phyloP scores from a whole-genome alignment of 2,329 filamentous ascomycete genomes.

The Aureobasidium pullulans region DNA sequence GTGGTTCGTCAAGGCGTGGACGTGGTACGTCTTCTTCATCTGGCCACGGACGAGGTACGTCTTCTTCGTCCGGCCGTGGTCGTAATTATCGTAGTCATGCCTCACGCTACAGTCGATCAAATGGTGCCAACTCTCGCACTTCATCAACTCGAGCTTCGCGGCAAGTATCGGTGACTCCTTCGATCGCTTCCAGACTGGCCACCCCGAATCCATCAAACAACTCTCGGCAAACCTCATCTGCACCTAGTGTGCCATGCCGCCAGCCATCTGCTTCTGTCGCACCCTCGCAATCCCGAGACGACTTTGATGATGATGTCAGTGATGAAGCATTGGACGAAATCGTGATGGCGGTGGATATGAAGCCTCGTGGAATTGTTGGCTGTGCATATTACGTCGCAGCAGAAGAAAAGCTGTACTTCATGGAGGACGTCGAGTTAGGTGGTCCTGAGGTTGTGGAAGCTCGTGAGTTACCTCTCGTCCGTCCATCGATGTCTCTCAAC shows the following conservation, averaged over 20 bases:
- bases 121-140: background rate
- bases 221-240: background rate
- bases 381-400: slow-evolving; percentile 74
- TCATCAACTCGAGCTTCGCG: background rate
- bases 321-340: slow-evolving; percentile 55
- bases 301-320: slow-evolving; percentile 28
- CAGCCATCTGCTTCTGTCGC: background rate
- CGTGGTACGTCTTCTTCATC: background rate
- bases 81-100: background rate
- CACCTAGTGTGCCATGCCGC: background rate
- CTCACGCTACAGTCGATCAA: background rate
- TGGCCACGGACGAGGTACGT: background rate
- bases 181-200: background rate
- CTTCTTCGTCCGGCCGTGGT: slow-evolving; percentile 1
- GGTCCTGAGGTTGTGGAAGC: slow-evolving; percentile 54
- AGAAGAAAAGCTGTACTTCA: slow-evolving; percentile 63
- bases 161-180: background rate
- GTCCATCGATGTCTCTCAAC: background rate
- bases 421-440: slow-evolving; percentile 66
- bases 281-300: background rate
- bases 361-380: slow-evolving; percentile 62
- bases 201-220: background rate
- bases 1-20: background rate
- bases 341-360: slow-evolving; percentile 73
- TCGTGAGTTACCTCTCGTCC: slow-evolving; percentile 26